Evolutionary conservation across 1,284 basidiomycete species (phyloP), one percentile per base, ranked within the genome.

Genomic region (Malassezia equina): DNA sequence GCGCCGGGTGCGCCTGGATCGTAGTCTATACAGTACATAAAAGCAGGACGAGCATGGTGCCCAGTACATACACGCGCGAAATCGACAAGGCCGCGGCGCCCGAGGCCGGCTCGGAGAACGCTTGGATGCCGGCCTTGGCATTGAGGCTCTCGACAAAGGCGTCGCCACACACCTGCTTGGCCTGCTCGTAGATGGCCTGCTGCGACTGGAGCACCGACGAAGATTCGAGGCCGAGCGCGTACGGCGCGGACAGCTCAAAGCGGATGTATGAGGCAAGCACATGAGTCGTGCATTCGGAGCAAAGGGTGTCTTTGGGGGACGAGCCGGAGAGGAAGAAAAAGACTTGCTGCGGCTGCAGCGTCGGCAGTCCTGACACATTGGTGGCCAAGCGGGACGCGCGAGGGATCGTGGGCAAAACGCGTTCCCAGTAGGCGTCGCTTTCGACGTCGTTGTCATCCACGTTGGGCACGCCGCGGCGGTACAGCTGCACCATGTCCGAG

Each of bases 261-360:
- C 17, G n/a, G 36, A 66, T 61, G 55, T 66, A 66, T 24, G 55
- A 24, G 23, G 63, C 58, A 19, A 66, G 51, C 42, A 66, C 58
- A 42, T 48, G 42, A 19, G 49, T 48, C 7, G 60, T 42, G 55
- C 64, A 66, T 27, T 52, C 47, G 27, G 55, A 45, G 45, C 64
- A 66, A 21, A 66, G 48, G 15, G 54, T 45, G 31, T 41, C 42
- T 27, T 52, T 50, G 13, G 51, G 17, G 12, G 54, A 43, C 4
- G n/a, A 32, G 8, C 50, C 53, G n/a, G 59, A 47, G 34, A 66
- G 51, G 54, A 66, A 66, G 21, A 66, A 44, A 32, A 64, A 66
- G 42, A 61, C 58, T 41, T 64, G 56, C 50, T 60, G 58, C 4
- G 49, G 29, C 28, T 17, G 13, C 21, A 51, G 19, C 15, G 7